These are phyloP conservation scores for Raddia distichophylla DNA, from an alignment of 176 grass and related monocot genomes.

Conservation along the genomic window DNA sequence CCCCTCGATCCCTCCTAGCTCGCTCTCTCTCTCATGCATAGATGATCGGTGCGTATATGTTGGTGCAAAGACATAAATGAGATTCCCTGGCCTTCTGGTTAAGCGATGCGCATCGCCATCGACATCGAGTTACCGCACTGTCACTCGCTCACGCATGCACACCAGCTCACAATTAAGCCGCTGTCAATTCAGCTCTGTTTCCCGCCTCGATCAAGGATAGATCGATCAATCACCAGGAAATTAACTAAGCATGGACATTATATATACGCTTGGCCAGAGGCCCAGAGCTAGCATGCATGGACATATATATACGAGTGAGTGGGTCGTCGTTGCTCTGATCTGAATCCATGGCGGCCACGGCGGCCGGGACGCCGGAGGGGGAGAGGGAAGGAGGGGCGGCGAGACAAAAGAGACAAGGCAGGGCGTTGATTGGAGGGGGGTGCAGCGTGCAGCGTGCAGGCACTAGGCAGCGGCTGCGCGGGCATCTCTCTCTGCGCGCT, in stretches of 20 bases:
- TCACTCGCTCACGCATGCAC: not conserved
- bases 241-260: not conserved
- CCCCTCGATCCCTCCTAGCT: no score
- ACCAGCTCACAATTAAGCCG: not conserved
- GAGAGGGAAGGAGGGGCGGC: not conserved
- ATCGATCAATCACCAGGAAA: not conserved
- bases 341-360: no score
- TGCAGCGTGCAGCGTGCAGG: not conserved
- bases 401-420: slow-evolving; percentile 40
- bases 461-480: not conserved
- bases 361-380: not conserved
- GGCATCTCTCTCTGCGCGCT: not conserved
- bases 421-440: not conserved
- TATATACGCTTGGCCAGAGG: not conserved
- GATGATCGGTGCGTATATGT: not conserved
- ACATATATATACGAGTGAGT: no score
- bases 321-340: no score
- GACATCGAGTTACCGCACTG: not conserved
- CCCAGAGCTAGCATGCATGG: not conserved
- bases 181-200: not conserved
- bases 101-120: not conserved
- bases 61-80: slow-evolving; percentile 31
- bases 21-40: not conserved
- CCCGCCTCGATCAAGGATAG: not conserved
- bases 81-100: slow-evolving; percentile 20